A percentile compares a stretch with the other conserved stretches of the same genome.
Evolutionary conservation across 768 basidiomycete genomes (phyloP).

Genomic region (Pleurotus pulmonarius): DNA sequence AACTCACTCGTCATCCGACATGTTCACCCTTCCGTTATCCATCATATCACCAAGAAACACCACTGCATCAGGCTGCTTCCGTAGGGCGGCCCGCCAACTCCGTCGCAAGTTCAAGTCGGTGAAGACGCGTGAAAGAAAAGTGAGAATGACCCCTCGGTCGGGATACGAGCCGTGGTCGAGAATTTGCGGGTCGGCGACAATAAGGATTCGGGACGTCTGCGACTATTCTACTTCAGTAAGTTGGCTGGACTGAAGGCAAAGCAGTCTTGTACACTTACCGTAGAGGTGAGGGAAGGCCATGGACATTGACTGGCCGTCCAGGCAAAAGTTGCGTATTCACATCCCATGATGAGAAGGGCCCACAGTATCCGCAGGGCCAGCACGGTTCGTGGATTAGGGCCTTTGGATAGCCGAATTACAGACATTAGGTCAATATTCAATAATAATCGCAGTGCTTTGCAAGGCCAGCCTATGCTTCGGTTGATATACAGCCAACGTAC

Average conservation of each 20-base stretch:
- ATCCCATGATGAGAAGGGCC: constrained; percentile 65
- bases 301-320: constrained; percentile 42
- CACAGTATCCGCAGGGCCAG: constrained; percentile 52
- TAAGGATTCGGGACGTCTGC: constrained; percentile 52
- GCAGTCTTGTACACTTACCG: constrained; percentile 2
- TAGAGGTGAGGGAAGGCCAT: constrained; percentile 49
- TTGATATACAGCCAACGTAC: too few relatives aligned
- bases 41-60: constrained; percentile 92
- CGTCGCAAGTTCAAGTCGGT: constrained; percentile 84
- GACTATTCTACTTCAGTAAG: constrained; percentile 10
- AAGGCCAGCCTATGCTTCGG: neutral
- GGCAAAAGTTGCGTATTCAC: constrained; percentile 60
- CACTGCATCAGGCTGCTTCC: constrained; percentile 63
- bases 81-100: constrained; percentile 69
- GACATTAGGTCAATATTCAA: neutral
- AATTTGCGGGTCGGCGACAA: constrained; percentile 88
- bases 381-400: constrained; percentile 26
- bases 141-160: constrained; percentile 47
- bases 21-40: constrained; percentile 72
- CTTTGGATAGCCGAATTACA: too few relatives aligned
- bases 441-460: neutral
- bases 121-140: constrained; percentile 57
- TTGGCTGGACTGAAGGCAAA: neutral
- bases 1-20: constrained; percentile 68
- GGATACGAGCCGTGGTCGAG: constrained; percentile 75